Conservation (phyloP, 257 asterid species). For the Capsicum chinense region DNA sequence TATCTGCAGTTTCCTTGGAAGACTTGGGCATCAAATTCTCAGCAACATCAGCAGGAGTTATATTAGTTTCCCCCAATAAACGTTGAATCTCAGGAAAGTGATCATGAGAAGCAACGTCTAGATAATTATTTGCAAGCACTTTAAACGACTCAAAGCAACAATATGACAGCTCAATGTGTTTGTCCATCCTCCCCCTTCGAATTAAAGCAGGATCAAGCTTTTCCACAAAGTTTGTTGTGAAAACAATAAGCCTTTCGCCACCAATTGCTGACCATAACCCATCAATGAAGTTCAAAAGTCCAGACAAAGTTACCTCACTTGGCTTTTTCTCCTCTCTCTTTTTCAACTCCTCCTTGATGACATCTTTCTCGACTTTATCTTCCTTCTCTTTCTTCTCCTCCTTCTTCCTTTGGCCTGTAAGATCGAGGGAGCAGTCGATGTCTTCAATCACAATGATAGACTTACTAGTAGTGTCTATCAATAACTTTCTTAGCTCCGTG, state of each 20-base stretch:
- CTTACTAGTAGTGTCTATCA: background rate
- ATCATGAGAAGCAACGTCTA: background rate
- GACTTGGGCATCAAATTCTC: background rate
- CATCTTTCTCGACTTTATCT: background rate
- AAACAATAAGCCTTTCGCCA: background rate
- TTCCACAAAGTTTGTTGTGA: background rate
- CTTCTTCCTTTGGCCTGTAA: background rate
- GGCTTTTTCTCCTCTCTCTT: background rate
- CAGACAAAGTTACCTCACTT: conserved; percentile 16
- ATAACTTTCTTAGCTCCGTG: background rate
- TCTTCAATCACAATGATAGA: background rate
- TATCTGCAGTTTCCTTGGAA: background rate
- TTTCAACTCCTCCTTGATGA: background rate
- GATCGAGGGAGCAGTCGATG: background rate
- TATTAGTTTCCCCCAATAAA: conserved; percentile 12
- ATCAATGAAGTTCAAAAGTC: conserved; percentile 19
- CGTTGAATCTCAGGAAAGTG: background rate
- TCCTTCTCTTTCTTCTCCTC: background rate
- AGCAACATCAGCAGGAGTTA: background rate
- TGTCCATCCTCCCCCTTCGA: background rate
- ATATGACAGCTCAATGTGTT: background rate
- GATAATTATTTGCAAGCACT: background rate
- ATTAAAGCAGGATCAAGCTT: conserved; percentile 7
- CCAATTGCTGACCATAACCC: background rate
- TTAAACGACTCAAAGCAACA: background rate